Percentiles rank a stretch among this genome's conserved stretches.
These are phyloP conservation scores for Sparassis latifolia DNA, from an alignment of 1,284 basidiomycete genomes.

Conservation along the genomic window DNA sequence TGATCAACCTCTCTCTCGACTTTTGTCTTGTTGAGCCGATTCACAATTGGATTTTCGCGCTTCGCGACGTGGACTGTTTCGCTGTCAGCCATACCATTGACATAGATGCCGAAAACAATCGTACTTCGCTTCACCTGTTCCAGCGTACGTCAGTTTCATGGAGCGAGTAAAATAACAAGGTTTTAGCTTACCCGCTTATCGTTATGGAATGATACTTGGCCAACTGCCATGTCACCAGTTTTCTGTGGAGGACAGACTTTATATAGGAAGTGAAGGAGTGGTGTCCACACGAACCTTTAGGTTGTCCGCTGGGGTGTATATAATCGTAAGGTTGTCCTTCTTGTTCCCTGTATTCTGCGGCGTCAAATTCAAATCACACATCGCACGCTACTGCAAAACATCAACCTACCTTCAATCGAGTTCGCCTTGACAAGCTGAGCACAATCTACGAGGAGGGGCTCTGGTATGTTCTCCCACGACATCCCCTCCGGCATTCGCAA, in stretches of 20 bases:
- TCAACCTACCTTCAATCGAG: conserved; percentile 82
- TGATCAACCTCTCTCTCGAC: conserved; percentile 82
- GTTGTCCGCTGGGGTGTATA: conserved; percentile 89
- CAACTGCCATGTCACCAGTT: conserved; percentile 95
- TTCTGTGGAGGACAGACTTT: conserved; percentile 45
- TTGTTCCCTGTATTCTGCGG: conserved; percentile 71
- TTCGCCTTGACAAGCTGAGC: conserved; percentile 97
- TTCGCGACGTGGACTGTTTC: conserved; percentile 65
- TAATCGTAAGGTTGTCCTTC: conserved; percentile 89
- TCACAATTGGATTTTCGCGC: conserved; percentile 88
- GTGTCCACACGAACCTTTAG: conserved; percentile 59
- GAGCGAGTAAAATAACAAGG: too few species aligned
- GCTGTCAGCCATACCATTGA: not conserved
- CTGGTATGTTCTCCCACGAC: conserved; percentile 85
- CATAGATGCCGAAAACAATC: conserved; percentile 7
- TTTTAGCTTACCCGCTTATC: conserved; percentile 65
- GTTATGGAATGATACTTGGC: conserved; percentile 90
- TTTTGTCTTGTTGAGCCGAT: conserved; percentile 94
- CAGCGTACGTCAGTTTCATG: not conserved
- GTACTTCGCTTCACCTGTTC: conserved; percentile 72
- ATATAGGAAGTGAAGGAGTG: not conserved
- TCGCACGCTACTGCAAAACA: not conserved
- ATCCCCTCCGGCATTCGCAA: conserved; percentile 78
- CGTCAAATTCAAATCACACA: conserved; percentile 5
- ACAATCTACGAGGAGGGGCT: conserved; percentile 75